These are phyloP conservation scores for Patellifolia procumbens DNA, from an alignment of 179 eudicot species.

Conservation along the genomic window DNA sequence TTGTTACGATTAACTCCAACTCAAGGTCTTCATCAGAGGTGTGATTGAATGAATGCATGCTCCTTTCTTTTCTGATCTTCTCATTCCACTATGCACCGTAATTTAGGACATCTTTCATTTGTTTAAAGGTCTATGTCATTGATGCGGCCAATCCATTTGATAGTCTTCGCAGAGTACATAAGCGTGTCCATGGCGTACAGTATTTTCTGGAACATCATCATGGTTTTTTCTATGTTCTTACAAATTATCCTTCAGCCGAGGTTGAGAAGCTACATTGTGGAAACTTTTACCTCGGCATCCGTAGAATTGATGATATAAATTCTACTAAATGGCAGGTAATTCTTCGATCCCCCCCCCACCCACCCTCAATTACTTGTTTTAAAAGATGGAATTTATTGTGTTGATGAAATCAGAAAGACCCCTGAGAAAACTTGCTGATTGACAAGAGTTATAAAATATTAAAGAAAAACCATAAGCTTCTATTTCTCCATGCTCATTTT, in stretches of 20 bases:
- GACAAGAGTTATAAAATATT: neutral
- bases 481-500: neutral
- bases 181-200: conserved; percentile 74
- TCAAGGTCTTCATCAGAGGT: conserved; percentile 98
- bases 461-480: neutral
- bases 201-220: conserved; percentile 86
- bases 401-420: neutral
- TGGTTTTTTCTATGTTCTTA: conserved; percentile 77
- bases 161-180: conserved; percentile 58
- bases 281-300: conserved; percentile 59
- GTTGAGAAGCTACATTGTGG: conserved; percentile 45
- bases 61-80: conserved; percentile 21
- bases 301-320: conserved; percentile 55
- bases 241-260: conserved; percentile 55
- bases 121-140: conserved; percentile 70
- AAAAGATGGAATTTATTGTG: neutral
- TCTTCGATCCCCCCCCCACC: neutral
- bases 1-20: conserved; percentile 91
- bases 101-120: conserved; percentile 25
- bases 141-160: conserved; percentile 57
- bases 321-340: conserved; percentile 68
- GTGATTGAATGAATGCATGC: conserved; percentile 28
- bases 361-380: neutral
- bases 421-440: neutral
- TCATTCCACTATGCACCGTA: neutral